Conservation (phyloP, 768 basidiomycete genomes). For the Symmetrospora coprosmae region DNA sequence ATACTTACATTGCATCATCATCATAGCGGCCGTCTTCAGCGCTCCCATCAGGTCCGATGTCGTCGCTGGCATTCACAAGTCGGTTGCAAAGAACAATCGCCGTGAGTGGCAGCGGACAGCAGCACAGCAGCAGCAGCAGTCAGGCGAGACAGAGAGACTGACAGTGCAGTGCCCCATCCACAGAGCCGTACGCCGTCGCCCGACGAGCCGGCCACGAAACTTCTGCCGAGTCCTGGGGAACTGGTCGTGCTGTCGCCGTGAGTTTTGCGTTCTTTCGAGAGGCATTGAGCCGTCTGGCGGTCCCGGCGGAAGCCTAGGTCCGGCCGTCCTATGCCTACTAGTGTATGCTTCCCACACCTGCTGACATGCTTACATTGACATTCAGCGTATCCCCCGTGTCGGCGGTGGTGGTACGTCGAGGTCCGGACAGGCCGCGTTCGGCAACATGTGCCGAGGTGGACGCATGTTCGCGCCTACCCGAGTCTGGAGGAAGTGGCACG, state of each 20-base stretch:
- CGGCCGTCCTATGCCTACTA: no score
- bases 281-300: neutral
- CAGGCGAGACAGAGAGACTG: constrained; percentile 61
- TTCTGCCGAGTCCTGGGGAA: constrained; percentile 98
- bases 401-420: constrained; percentile 97
- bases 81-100: constrained; percentile 41
- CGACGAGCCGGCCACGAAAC: constrained; percentile 99
- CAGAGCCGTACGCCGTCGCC: constrained; percentile 78
- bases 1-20: no score
- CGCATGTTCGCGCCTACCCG: constrained; percentile 99
- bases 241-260: constrained; percentile 98
- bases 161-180: constrained; percentile 81
- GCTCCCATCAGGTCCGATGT: constrained; percentile 98
- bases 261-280: neutral
- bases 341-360: no score
- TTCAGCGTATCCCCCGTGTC: constrained; percentile 99
- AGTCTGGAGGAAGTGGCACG: constrained; percentile 99
- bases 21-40: constrained; percentile 56
- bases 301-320: neutral
- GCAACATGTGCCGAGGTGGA: constrained; percentile 99
- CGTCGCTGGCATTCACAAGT: constrained; percentile 96
- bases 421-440: constrained; percentile 98
- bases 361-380: no score
- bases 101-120: no score
- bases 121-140: neutral